Evolutionary conservation across 1,284 basidiomycete species (phyloP), one percentile per base, ranked within the genome.

Genomic region (Abortiporus biennis): DNA sequence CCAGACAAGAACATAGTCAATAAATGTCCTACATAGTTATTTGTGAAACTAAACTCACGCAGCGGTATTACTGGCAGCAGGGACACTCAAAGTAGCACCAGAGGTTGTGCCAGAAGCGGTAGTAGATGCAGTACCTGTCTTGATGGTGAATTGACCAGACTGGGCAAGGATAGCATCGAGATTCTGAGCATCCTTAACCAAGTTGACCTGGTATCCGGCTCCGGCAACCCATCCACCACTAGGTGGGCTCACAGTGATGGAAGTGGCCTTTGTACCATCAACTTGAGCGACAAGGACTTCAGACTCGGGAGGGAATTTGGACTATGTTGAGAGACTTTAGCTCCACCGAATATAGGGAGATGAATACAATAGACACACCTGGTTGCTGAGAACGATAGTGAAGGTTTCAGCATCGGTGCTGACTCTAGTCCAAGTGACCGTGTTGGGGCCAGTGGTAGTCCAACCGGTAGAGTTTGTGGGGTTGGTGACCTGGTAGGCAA

Each of bases 341-440:
- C 9, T 29, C 8, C n/a, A 15, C 11, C 12, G 34, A n/a, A n/a
- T 12, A 15, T 11, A 17, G 16, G 2, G 36, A 21, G 36, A 3
- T 15, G 16, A 32, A 16, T 13, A 37, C 22, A 9, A 20, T 17
- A 6, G 4, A 60, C 69, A 49, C 44, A 75, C 85, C 58, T 69
- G 61, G 64, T 89, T 86, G 52, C 69, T 70, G 40, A 92, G 70
- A 40, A 87, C 64, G 38, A 75, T 69, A 9, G 81, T 76, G 62
- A 92, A 90, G 64, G 75, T 86, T 40, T 46, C 34, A 0, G 74
- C 57, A 55, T 90, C 86, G 15, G 82, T 83, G 46, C 46, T 46
- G 47, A 87, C 85, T n/a, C 69, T 69, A 2, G 63, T 45, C 86
- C 87, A 90, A 15, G 61, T 46, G 47, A 88, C 63, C 25, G 60